Base-by-base conservation (phyloP, 1,284 basidiomycete species). In the Malassezia restricta region DNA sequence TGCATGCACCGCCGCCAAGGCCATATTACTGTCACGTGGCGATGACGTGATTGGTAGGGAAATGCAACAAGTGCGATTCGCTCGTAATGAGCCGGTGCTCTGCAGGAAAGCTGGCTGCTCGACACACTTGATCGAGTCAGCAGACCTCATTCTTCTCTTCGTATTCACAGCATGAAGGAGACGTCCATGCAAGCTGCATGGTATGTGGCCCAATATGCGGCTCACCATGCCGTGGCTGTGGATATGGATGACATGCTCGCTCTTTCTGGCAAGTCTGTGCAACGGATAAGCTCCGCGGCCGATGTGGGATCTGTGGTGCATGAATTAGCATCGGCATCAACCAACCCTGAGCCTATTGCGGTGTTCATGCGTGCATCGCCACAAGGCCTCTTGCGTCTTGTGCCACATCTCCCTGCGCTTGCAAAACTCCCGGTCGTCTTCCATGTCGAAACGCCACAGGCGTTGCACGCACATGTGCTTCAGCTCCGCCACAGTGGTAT, bases 391-490 rank as follows among this genome's bases (percentile, higher is more conserved):
- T 37, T 55, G 32, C 57, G 62, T 15, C 61, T 71, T 47, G 59
- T 69, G 41, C 66, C 68, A 11, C 59, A 65, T 47, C 66, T 71
- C 30, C 56, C 63, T 41, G 54, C 57, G 49, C 61, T 71, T 28
- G 56, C 62, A 47, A 50, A 56, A 39, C 55, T 54, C 5, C 66
- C 66, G 17, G 47, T 62, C 44, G 65, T 69, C 41, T 55, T 69
- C 41, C 66, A 69, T 29, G 55, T 71, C 12, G 61, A 59, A 30
- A 66, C 59, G 43, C 44, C 51, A 8, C 15, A 15, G 11, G 76
- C 77, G 47, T 80, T 83, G 63, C 76, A 84, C 47, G 78, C 80
- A 20, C 79, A 82, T 58, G 76, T 79, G 9, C 77, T 83, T 46
- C 71, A 79, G 3, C 77, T 84, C 39, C 78, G 79, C 28, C 79